Evolutionary conservation across 768 basidiomycete genomes (phyloP), one percentile per base, ranked within the genome.

Genomic region (Asterophora parasitica): DNA sequence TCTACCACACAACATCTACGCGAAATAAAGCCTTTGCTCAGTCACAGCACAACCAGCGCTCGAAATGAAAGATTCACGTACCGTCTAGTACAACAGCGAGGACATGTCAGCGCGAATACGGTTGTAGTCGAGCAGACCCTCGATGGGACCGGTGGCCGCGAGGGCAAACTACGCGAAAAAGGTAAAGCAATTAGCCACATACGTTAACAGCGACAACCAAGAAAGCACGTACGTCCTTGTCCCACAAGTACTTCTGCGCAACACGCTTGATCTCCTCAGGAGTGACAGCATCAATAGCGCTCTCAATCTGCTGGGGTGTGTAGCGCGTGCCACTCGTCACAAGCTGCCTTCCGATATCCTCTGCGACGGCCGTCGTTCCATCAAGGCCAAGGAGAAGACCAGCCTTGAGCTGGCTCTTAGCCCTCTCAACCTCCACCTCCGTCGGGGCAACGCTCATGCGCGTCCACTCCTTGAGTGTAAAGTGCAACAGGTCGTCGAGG

Each of bases 391-490:
- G 81, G 35, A 99, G 74, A 56, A 98, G 72, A 48, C 85, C 87
- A 44, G 95, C 94, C 77, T 98, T 99, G 58, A 98, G 83, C 72
- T 98, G 96, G 63, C 88, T 92, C 81, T 99, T 99, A 43, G 95
- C 93, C 39, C 96, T 82, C 78, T 97, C 94, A 52, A 97, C 92
- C 70, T 95, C 93, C 28, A 81, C 78, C 28, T 79, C 74, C 2
- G 85, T 85, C 5, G 94, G 93, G 10, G 81, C 78, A 51, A 90
- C 82, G 54, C 87, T 88, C 92, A 98, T 93, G 53, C 95, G 79
- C 13, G 90, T 84, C 94, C 93, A 97, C 73, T 96, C 94, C 68
- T 79, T 84, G 51, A 99, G 75, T 13, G 93, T 95, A 69, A 94
- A 95, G 73, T 99, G 95, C 42, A 82, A 65, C 51, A 97, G 73